Evolutionary conservation across 371 early-diverging fungal species (phyloP), one percentile per base, ranked within the genome.

Genomic region (Smittium culicis): DNA sequence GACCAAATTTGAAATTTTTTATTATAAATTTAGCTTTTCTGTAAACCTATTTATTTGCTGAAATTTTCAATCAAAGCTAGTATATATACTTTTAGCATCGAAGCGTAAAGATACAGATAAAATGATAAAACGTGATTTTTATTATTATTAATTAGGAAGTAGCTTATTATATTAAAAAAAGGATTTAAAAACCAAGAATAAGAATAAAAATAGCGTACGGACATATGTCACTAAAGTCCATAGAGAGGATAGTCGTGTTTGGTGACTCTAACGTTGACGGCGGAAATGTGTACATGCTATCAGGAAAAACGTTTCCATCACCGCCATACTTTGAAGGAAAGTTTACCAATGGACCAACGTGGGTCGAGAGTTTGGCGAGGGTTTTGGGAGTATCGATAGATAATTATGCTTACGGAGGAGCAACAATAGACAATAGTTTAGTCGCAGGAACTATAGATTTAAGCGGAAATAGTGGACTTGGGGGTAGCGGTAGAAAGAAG

Each of bases 351-450:
- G 65, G 65, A 3, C 65, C 32, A 2, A 35, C 65, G 11, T 64
- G 65, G 65, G 65, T 64, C 14, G 65, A 64, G 65, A 35, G 35
- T 54, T 17, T 64, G 17, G 65, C 65, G 17, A 31, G 25, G 45
- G 35, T 64, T 35, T 45, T 64, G 24, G 65, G 65, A 2, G 35
- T 64, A n/a, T 35, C 65, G 16, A 27, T 64, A 24, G 65, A 64
- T 27, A 64, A 64, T 30, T 64, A 64, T 45, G 65, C 65, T 8
- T 64, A 64, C 34, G 65, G 65, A 2, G 65, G 65, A 2, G 65
- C 65, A 8, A 64, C 65, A 35, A 64, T 64, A 16, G 54, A 64
- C 35, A 64, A 64, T 27, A 54, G 54, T 29, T 27, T 64, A 11
- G 65, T 64, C 1, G 33, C 65, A n/a, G 65, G 65, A 5, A 64